Conservation (phyloP, 352 stramenopile species). For the Globisporangium middletonii region DNA sequence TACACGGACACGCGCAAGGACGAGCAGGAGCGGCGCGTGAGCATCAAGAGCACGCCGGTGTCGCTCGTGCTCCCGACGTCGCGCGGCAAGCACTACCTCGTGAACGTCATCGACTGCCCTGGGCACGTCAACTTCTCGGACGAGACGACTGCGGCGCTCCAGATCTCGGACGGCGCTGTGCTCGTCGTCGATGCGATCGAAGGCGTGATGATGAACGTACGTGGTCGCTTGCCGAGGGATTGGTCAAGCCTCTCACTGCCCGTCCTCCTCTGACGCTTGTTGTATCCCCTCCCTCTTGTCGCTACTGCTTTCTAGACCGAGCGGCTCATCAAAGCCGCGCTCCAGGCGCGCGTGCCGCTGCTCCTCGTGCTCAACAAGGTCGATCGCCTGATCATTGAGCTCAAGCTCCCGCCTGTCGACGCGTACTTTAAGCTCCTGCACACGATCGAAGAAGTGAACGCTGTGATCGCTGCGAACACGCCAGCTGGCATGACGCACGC, state of each 20-base stretch:
- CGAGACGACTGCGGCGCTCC: slow-evolving; percentile 91
- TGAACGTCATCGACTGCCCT: slow-evolving; percentile 97
- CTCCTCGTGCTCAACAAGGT: slow-evolving; percentile 97
- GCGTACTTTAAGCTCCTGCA: slow-evolving; percentile 98
- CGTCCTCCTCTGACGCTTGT: too few species aligned
- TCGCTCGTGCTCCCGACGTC: slow-evolving; percentile 93
- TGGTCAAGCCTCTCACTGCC: too few species aligned
- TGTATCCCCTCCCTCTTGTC: background rate
- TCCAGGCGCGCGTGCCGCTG: slow-evolving; percentile 88
- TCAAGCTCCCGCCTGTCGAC: slow-evolving; percentile 97
- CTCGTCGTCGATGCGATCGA: slow-evolving; percentile 98
- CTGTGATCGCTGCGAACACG: slow-evolving; percentile 75
- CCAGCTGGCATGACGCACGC: slow-evolving; percentile 33
- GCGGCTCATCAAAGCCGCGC: slow-evolving; percentile 89
- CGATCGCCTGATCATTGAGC: slow-evolving; percentile 97
- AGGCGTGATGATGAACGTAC: slow-evolving; percentile 95
- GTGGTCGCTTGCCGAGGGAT: slow-evolving; percentile 3
- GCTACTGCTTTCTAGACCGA: slow-evolving; percentile 75
- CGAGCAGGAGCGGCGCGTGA: slow-evolving; percentile 96
- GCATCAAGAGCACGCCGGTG: slow-evolving; percentile 95
- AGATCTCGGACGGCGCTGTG: slow-evolving; percentile 92
- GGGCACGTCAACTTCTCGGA: slow-evolving; percentile 98
- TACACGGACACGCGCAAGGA: slow-evolving; percentile 96
- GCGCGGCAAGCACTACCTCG: slow-evolving; percentile 92
- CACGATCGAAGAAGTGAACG: slow-evolving; percentile 97